Conservation (phyloP, 2,329 filamentous ascomycete genomes). For the Stemphylium vesicarium region DNA sequence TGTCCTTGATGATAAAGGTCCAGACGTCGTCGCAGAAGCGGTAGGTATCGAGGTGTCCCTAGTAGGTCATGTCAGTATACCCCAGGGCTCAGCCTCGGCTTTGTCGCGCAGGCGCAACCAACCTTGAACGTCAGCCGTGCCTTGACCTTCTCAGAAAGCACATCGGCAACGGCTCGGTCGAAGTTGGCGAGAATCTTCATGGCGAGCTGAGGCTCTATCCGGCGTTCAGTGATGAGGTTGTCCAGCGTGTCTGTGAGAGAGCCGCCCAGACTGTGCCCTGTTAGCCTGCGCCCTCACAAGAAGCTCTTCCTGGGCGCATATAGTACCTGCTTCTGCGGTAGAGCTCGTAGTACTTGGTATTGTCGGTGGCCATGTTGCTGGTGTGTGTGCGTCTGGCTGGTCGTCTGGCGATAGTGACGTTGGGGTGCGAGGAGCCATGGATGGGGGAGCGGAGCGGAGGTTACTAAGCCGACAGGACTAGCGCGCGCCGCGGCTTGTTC, state of each 20-base stretch:
- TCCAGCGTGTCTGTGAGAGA: constrained; percentile 96
- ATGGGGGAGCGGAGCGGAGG: constrained; percentile 1
- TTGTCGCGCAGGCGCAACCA: constrained; percentile 32
- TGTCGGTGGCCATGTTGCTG: constrained; percentile 48
- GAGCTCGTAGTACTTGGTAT: constrained; percentile 81
- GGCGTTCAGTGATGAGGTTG: constrained; percentile 90
- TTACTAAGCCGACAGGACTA: constrained; percentile 21
- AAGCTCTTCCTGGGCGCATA: constrained; percentile 14
- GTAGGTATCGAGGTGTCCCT: constrained; percentile 98
- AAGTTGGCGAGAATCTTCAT: constrained; percentile 99
- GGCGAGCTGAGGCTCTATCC: constrained; percentile 95
- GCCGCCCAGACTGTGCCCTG: constrained; percentile 76
- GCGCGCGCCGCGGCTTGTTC: constrained; percentile 30
- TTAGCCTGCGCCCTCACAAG: constrained; percentile 31
- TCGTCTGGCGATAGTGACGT: constrained; percentile 16
- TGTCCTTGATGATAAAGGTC: constrained; percentile 99
- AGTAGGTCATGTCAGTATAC: constrained; percentile 23
- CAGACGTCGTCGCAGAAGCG: constrained; percentile 99
- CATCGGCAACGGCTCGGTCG: constrained; percentile 89
- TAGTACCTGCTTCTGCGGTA: constrained; percentile 96
- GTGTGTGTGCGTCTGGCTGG: constrained; percentile 1
- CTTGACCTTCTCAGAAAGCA: constrained; percentile 90
- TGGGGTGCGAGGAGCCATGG: constrained; percentile 4
- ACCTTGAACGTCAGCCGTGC: constrained; percentile 95
- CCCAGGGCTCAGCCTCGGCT: not conserved